phyloP scores from a whole-genome alignment of 2,329 filamentous ascomycete species.

The Neofusicoccum kwambonambiense region DNA sequence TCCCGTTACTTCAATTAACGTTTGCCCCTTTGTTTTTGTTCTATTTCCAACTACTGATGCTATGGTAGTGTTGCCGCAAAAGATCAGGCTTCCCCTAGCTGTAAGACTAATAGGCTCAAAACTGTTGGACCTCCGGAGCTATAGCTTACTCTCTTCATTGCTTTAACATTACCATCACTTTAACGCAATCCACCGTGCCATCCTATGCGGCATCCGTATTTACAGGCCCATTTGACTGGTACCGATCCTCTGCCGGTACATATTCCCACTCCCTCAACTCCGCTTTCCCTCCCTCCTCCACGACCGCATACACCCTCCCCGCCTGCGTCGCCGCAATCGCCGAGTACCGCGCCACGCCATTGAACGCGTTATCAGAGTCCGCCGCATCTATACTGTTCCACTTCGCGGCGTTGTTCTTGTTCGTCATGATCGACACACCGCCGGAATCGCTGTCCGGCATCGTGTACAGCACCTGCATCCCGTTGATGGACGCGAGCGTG shows the following conservation, averaged over 20 bases:
- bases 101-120: too few species aligned
- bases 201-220: not conserved
- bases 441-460: not conserved
- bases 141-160: too few species aligned
- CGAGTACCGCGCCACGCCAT: not conserved
- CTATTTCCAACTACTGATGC: too few species aligned
- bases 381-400: not conserved
- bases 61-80: too few species aligned
- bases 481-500: not conserved
- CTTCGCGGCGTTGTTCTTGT: not conserved
- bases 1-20: too few species aligned
- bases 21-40: too few species aligned
- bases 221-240: not conserved
- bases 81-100: too few species aligned
- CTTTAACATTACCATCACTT: too few species aligned
- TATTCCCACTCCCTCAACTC: constrained; percentile 4
- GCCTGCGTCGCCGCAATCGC: not conserved
- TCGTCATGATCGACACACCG: not conserved
- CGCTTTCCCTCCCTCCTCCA: not conserved
- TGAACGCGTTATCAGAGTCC: not conserved
- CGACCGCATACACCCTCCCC: not conserved
- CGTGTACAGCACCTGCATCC: not conserved
- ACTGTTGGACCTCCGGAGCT: too few species aligned
- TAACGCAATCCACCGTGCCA: too few species aligned
- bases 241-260: not conserved